Base-by-base conservation (phyloP, 441 rosid species). In the Eutrema salsugineum region DNA sequence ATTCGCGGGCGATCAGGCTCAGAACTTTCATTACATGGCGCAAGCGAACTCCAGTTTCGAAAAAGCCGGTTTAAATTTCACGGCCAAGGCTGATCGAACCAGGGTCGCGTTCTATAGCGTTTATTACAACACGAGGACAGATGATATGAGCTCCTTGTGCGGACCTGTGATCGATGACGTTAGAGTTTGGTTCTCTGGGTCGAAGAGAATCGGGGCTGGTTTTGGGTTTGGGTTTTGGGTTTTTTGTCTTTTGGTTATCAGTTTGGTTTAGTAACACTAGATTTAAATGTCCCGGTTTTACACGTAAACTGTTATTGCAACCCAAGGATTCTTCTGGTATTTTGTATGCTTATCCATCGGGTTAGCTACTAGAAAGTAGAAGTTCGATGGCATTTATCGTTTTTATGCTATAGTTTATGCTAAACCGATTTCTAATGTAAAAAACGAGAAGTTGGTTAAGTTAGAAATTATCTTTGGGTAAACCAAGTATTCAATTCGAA, bases 121-220 rank as follows among this genome's bases (percentile, higher is more conserved):
- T 55, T 90, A 94, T 71, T 94, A 94, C 77, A 91, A 91, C 40
- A 91, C 97, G 5, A 86, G 99, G 85, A 87, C 80, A 0, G 96
- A 94, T 60, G 97, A 90, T 77, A 85, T 86, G 97, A 91, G 97
- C 84, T 91, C 96, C 1, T 73, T 94, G 15, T 94, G 97, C 8
- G 97, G 99, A 60, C 99, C 99, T 1, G 99, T 91, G 70, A 83
- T 91, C 50, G 99, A 94, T 20, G 90, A 91, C 39, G 84, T 94
- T 11, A 78, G 87, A 69, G 97, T 91, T 15, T 88, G 97, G 97
- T 84, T 79, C 72, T 85, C 94, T 0, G 80, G 80, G 12, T 81
- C 87, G 4, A 40, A 66, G 8, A 81, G 54, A 35, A 7, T 68
- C 11, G 68, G 76, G 6, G 77, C 83, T 5, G 73, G 80, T 40